Base-by-base conservation (phyloP, 2,329 filamentous ascomycete genomes). In the Tolypocladium nubicola region DNA sequence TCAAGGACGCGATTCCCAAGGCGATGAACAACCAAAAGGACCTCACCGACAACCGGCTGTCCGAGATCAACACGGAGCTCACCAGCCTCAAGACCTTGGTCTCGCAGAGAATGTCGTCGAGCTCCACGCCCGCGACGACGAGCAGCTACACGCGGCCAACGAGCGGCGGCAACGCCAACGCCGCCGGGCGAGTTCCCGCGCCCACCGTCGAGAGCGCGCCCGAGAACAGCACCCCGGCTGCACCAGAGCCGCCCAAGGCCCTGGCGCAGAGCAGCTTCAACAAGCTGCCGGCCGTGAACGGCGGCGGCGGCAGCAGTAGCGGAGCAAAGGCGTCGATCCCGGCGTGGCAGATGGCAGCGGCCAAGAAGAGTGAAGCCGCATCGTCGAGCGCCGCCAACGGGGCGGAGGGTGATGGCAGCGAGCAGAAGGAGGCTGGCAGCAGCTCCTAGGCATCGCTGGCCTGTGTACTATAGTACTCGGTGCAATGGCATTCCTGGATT, bases 21-120 rank as follows among this genome's bases (percentile, higher is more conserved):
- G 92, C 92, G 2, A 82, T 99, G 66, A 86, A 94, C 61, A 88
- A 87, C 56, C 90, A 97, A 68, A 93, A 93, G 73, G 89, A 93
- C 60, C 80, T 84, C 56, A 90, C 89, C 33, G 92, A 97, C 68
- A 82, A 78, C 62, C 82, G 91, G 53, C 76, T 99, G 58, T 88
- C 86, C 71, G 94, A 97, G 65, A 83, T 99, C 63, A 89, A 89
- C 63, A 82, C 80, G 8, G 94, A 99, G 73, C 79, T 99, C 65
- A 90, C 89, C 77, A 97, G 92, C 70, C 76, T 99, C 66, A 97
- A 97, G 80, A 89, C 89, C 2, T 78, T 99, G 56, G 84, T 99
- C 65, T 76, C 79, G 49, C 83, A 86, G 70, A 75, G 84, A 59
- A 80, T 86, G 79, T 77, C 73, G 56, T 66, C 74, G 13, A 60